phyloP scores from a whole-genome alignment of 495 filamentous ascomycete genomes.

The Penicillium desertorum region DNA sequence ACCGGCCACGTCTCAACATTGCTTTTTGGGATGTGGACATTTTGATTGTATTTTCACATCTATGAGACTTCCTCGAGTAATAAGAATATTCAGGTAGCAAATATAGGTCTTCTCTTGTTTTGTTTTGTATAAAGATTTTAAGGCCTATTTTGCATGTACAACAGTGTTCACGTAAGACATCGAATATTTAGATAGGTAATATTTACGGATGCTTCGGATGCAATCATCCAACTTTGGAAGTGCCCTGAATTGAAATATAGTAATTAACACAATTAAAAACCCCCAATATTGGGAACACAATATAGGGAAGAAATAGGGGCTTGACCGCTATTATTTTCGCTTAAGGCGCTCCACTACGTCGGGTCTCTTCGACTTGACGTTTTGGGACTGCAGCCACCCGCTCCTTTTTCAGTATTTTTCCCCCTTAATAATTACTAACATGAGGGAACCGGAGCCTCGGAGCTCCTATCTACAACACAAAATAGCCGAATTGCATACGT shows the following conservation, averaged over 20 bases:
- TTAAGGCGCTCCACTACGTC: slow-evolving; percentile 18
- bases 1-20: slow-evolving; percentile 3
- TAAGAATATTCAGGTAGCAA: background rate
- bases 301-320: slow-evolving; percentile 1
- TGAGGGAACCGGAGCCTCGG: background rate
- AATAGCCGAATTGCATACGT: background rate
- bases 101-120: background rate
- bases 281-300: background rate
- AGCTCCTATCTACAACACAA: slow-evolving; percentile 7
- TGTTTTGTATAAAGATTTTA: background rate
- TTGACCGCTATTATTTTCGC: slow-evolving; percentile 20
- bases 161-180: background rate
- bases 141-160: background rate
- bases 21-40: background rate
- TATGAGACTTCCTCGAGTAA: background rate
- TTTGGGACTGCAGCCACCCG: slow-evolving; percentile 30
- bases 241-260: too few relatives aligned
- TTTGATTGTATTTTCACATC: background rate
- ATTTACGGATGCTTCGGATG: too few relatives aligned
- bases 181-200: background rate
- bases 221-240: too few relatives aligned
- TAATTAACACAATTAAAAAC: background rate
- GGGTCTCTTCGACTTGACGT: slow-evolving; percentile 21
- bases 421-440: background rate
- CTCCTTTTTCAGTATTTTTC: slow-evolving; percentile 1